Evolutionary conservation across 768 basidiomycete species (phyloP).

Genomic region (Leccinum arenicola): DNA sequence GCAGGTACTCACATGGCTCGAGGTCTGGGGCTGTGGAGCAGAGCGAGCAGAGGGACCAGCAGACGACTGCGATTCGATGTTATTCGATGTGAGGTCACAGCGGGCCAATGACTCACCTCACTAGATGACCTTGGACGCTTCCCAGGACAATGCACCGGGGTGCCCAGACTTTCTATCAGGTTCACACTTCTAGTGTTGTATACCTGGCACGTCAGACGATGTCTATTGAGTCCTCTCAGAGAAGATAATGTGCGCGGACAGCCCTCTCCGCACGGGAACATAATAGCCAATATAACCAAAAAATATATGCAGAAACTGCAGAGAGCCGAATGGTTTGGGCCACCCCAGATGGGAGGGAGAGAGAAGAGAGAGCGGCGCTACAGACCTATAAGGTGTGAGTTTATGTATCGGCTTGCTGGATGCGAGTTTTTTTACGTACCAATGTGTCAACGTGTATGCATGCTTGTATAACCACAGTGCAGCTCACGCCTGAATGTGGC

Average conservation of each 20-base stretch:
- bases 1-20: neutral
- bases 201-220: neutral
- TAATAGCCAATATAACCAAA: neutral
- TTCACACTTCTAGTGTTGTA: neutral
- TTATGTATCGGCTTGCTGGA: neutral
- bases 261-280: neutral
- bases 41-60: neutral
- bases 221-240: neutral
- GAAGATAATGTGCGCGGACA: neutral
- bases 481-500: too few relatives aligned
- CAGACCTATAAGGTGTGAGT: neutral
- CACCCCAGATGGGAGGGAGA: neutral
- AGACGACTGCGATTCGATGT: neutral
- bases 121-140: neutral
- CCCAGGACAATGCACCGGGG: neutral
- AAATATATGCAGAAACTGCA: neutral
- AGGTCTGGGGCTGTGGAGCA: neutral
- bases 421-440: neutral
- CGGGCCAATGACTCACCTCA: neutral
- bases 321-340: neutral
- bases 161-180: neutral
- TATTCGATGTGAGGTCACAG: neutral
- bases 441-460: neutral
- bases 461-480: too few relatives aligned
- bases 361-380: neutral